Base-by-base conservation (phyloP, 2,329 filamentous ascomycete species). In the Eurotiales sp. region DNA sequence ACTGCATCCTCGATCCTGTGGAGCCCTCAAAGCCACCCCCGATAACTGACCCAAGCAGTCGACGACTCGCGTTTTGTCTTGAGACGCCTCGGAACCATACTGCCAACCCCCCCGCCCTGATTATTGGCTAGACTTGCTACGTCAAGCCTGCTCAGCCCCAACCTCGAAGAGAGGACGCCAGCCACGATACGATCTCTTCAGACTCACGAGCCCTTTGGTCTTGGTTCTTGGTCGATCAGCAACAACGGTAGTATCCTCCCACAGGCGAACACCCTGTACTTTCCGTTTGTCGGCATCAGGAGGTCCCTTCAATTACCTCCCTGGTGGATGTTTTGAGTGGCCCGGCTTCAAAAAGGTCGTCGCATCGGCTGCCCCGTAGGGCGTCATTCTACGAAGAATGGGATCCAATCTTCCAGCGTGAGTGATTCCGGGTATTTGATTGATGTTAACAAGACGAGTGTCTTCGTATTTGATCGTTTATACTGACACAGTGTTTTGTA, bases 341-440 rank as follows among this genome's bases (percentile, higher is more conserved):
- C 65, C 59, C 60, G 61, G 60, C 57, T 57, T 27, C 56, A 59
- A 56, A 57, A 56, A n/a, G n/a, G n/a, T n/a, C n/a, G 48, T 46
- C 49, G 59, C 58, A 59, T 61, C 50, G 61, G 58, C 61, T 58
- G 60, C 58, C 58, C 60, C 56, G 56, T 51, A 50, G 55, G 56
- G 46, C 42, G 41, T 47, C 34, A 52, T 29, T 48, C 30, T 41
- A 59, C 59, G 54, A 67, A 71, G 63, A 59, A 77, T 79, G 71
- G 81, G 84, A 67, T 77, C 81, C 57, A 82, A 81, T 72, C 74
- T 83, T 63, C 80, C 83, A 64, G 73, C 77, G 83, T 86, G 74
- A 74, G 83, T 82, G 46, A 39, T 43, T 21, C 34, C 19, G 19
- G 46, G 46, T 7, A 19, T 8, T 17, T 8, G 32, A 3, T 27